Evolutionary conservation across 495 filamentous ascomycete species (phyloP).

Genomic region (Xylaria bambusicola): DNA sequence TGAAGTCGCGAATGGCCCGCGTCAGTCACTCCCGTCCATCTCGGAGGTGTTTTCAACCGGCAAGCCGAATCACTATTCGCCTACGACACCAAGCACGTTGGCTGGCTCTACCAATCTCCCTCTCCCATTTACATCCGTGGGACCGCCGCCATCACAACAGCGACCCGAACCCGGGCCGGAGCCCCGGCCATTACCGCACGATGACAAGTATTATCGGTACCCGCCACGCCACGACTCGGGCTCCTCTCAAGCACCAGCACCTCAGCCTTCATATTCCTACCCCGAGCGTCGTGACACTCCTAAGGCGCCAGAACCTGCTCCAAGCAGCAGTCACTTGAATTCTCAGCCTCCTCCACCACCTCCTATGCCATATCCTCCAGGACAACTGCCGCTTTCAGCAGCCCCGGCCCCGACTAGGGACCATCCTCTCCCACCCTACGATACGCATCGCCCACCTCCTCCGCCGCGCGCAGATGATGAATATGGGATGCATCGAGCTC

Average conservation of each 20-base stretch:
- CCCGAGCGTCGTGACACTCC: slow-evolving; percentile 27
- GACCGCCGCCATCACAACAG: slow-evolving; percentile 18
- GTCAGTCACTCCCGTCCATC: slow-evolving; percentile 52
- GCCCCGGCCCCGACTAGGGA: slow-evolving; percentile 45
- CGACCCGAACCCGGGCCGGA: slow-evolving; percentile 31
- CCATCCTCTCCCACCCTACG: slow-evolving; percentile 43
- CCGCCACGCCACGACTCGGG: slow-evolving; percentile 29
- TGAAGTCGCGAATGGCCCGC: slow-evolving; percentile 40
- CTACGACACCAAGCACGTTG: slow-evolving; percentile 34
- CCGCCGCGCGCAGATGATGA: slow-evolving; percentile 45
- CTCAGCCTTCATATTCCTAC: slow-evolving; percentile 27
- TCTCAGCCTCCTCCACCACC: slow-evolving; percentile 34
- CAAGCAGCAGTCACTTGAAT: slow-evolving; percentile 23
- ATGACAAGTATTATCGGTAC: slow-evolving; percentile 34
- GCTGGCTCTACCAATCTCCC: slow-evolving; percentile 28
- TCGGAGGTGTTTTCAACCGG: slow-evolving; percentile 48
- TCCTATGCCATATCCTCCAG: slow-evolving; percentile 39
- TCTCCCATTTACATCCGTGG: slow-evolving; percentile 23
- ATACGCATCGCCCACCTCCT: slow-evolving; percentile 37
- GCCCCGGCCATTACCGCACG: slow-evolving; percentile 29
- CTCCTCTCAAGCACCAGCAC: slow-evolving; percentile 25
- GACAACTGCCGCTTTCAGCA: slow-evolving; percentile 44
- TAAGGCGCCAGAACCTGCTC: slow-evolving; percentile 25
- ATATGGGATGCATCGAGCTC: slow-evolving; percentile 34
- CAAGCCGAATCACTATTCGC: slow-evolving; percentile 39